A percentile compares a stretch with the other conserved stretches of the same genome.
Conservation (phyloP, 257 asterid genomes). For the Agastache rugosa region DNA sequence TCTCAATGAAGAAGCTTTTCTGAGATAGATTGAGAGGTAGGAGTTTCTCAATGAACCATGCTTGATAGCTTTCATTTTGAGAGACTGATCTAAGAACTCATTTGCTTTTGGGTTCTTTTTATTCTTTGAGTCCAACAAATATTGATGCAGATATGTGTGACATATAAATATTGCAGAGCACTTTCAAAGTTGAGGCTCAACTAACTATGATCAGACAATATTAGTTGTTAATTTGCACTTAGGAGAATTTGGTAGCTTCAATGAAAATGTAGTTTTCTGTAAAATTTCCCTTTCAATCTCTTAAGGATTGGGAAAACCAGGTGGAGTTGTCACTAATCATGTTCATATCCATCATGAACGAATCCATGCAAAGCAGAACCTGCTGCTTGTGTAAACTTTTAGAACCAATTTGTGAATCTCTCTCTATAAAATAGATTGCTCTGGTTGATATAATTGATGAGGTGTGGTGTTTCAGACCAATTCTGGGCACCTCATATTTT, state of each 20-base stretch:
- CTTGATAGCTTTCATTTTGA: background rate
- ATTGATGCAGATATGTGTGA: background rate
- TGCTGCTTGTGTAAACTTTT: constrained; percentile 18
- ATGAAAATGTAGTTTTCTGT: background rate
- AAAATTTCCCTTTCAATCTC: background rate
- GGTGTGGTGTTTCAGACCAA: background rate
- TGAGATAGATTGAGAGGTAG: background rate
- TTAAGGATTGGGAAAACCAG: constrained; percentile 17
- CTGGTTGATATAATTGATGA: constrained; percentile 10
- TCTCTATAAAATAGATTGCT: background rate
- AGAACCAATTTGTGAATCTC: background rate
- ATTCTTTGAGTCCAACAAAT: background rate
- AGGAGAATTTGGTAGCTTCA: background rate
- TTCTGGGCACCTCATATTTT: constrained; percentile 14
- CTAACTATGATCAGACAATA: constrained; percentile 13
- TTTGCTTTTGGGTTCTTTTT: constrained; percentile 11
- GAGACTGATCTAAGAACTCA: background rate
- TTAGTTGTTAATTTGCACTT: constrained; percentile 5
- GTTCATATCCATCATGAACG: constrained; percentile 1
- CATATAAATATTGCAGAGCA: background rate
- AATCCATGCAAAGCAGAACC: constrained; percentile 5
- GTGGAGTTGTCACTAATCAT: background rate
- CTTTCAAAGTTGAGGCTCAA: constrained; percentile 9
- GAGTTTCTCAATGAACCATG: background rate
- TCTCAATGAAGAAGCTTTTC: background rate